These are phyloP conservation scores for Wickerhamiella vanderwaltii DNA, from an alignment of 805 yeast species.

Conservation along the genomic window DNA sequence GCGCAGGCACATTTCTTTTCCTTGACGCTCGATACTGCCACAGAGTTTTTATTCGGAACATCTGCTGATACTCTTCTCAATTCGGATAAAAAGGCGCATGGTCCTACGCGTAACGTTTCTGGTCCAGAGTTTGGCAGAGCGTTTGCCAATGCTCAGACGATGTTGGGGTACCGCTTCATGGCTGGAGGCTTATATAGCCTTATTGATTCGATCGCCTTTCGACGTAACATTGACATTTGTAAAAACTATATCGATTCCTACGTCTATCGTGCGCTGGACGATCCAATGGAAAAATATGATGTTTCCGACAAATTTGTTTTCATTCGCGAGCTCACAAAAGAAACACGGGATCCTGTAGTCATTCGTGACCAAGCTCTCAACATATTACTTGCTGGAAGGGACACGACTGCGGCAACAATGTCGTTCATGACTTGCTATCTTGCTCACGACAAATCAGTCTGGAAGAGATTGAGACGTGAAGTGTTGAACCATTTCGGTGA, in stretches of 20 bases:
- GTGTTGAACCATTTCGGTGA: conserved; percentile 29
- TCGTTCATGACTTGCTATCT: conserved; percentile 37
- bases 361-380: conserved; percentile 42
- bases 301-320: conserved; percentile 34
- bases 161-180: conserved; percentile 19
- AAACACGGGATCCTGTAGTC: conserved; percentile 36
- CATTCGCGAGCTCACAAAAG: conserved; percentile 37
- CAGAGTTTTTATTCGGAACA: conserved; percentile 24
- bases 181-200: conserved; percentile 20
- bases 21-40: conserved; percentile 23
- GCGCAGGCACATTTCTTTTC: conserved; percentile 20
- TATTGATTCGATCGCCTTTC: conserved; percentile 26
- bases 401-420: conserved; percentile 42
- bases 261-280: conserved; percentile 30
- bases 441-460: conserved; percentile 30
- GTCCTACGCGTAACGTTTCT: conserved; percentile 19
- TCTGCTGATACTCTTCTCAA: conserved; percentile 21
- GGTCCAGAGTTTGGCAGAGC: conserved; percentile 22
- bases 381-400: conserved; percentile 43
- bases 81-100: conserved; percentile 14
- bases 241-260: conserved; percentile 32
- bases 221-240: conserved; percentile 26
- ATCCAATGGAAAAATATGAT: conserved; percentile 24
- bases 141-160: conserved; percentile 19
- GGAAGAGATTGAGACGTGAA: conserved; percentile 29